Percentiles rank a stretch among this genome's conserved stretches.
phyloP scores from a whole-genome alignment of 148 eudicot species.

The Rhododendron mucronatum region DNA sequence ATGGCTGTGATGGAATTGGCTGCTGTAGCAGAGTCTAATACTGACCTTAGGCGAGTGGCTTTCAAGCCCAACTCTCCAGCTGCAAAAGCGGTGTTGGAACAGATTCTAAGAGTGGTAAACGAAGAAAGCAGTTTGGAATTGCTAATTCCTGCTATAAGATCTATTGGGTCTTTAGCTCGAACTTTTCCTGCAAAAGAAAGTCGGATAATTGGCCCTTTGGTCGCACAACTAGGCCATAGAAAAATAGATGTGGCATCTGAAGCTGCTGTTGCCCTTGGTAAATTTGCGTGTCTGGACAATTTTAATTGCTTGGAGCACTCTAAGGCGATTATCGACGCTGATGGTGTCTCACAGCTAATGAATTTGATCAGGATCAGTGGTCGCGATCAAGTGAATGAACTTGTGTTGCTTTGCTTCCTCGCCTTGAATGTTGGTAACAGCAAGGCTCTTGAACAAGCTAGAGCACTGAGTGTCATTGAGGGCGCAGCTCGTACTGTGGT shows the following conservation, averaged over 20 bases:
- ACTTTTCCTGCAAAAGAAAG: slow-evolving; percentile 72
- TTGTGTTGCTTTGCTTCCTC: slow-evolving; percentile 58
- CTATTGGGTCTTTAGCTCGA: slow-evolving; percentile 66
- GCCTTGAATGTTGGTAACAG: slow-evolving; percentile 63
- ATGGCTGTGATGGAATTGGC: slow-evolving; percentile 72
- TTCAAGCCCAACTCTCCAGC: slow-evolving; percentile 68
- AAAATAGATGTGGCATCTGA: slow-evolving; percentile 47
- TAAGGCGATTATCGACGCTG: slow-evolving; percentile 51
- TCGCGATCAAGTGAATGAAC: slow-evolving; percentile 36
- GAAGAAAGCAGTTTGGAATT: slow-evolving; percentile 36
- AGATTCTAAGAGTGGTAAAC: slow-evolving; percentile 56
- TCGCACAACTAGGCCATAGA: slow-evolving; percentile 44
- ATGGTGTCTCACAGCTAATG: slow-evolving; percentile 59
- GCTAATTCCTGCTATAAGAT: slow-evolving; percentile 47
- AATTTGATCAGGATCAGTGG: slow-evolving; percentile 44
- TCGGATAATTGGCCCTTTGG: slow-evolving; percentile 51
- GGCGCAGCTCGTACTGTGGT: slow-evolving; percentile 44
- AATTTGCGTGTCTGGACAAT: slow-evolving; percentile 56
- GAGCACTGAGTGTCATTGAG: slow-evolving; percentile 55
- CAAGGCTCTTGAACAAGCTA: slow-evolving; percentile 57
- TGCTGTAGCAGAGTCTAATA: slow-evolving; percentile 57
- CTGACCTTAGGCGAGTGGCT: slow-evolving; percentile 59
- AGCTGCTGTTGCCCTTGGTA: slow-evolving; percentile 56
- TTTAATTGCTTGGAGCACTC: slow-evolving; percentile 61
- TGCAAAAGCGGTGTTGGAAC: slow-evolving; percentile 63